Conservation (phyloP, 192 early-diverging fungal genomes). For the Pecoramyces ruminantium region DNA sequence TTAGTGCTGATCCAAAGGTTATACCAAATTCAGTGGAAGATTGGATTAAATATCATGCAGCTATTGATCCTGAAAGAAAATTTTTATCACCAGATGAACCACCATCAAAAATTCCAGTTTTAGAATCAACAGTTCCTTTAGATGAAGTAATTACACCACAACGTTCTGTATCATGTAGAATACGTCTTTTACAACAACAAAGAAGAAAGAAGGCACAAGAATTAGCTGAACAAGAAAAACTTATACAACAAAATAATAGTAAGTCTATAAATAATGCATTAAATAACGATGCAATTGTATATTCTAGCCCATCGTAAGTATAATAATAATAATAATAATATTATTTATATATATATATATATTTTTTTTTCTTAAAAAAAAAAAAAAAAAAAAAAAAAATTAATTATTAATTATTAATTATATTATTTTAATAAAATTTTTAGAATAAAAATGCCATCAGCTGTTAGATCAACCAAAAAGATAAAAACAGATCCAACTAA, state of each 20-base stretch:
- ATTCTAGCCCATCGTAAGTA: not conserved
- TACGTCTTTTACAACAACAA: not conserved
- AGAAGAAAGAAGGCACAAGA: not conserved
- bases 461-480: not conserved
- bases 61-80: not conserved
- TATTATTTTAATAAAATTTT: not conserved
- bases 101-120: not conserved
- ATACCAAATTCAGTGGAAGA: not conserved
- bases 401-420: no score
- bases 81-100: not conserved
- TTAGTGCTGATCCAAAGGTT: not conserved
- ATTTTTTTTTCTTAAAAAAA: no score
- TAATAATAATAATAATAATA: not conserved
- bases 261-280: not conserved
- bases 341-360: not conserved
- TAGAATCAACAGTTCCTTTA: not conserved
- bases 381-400: no score
- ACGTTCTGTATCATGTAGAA: not conserved
- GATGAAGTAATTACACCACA: not conserved
- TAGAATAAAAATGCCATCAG: not conserved
- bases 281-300: not conserved
- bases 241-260: not conserved
- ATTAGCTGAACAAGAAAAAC: not conserved
- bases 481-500: not conserved
- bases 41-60: not conserved